Evolutionary conservation across 352 stramenopile genomes (phyloP), one percentile per base, ranked within the genome.

Genomic region (Phytopythium vexans): DNA sequence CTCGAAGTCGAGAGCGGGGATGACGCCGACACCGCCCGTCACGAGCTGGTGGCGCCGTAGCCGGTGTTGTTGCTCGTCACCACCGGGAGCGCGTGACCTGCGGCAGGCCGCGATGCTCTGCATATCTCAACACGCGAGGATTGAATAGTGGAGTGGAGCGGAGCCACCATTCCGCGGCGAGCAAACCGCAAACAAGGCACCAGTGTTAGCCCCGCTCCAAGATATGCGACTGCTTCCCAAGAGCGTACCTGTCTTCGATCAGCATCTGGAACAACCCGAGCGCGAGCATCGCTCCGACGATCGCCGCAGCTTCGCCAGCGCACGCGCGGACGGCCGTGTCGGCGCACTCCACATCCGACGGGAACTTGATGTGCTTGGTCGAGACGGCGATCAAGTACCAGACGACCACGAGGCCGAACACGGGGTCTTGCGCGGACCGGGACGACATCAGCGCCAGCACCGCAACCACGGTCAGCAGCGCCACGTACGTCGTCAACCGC

Each of bases 381-480:
- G 73, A 76, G 31, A 92, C 73, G n/a, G 66, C 58, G 46, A 87
- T 49, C 21, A 92, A 69, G 48, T 86, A 92, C 82, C 82, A 90
- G 48, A 89, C 63, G 46, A 71, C 66, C 6, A 88, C 76, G 49
- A 90, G 72, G 1, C 64, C 74, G 33, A 80, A 72, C 36, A 88
- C 49, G 38, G 70, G 49, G 45, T 92, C 82, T 59, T 89, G 73
- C 2, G 68, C 79, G 52, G 87, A 89, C 9, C 75, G 54, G 35
- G 82, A 60, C 35, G 73, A 65, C n/a, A 88, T 40, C 54, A 92
- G 50, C 39, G 68, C 79, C 21, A 90, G 63, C 52, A 88, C 69
- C 21, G 80, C 70, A 40, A 89, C 60, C 49, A 88, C 63, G 50
- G 56, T 65, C 31, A 92, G 62, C 61, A 83, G 72, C 49, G 72